A percentile compares a stretch with the other conserved stretches of the same genome.
These are phyloP conservation scores for Yamadazyma friedrichii DNA, from an alignment of 1,139 yeast species.

Conservation along the genomic window DNA sequence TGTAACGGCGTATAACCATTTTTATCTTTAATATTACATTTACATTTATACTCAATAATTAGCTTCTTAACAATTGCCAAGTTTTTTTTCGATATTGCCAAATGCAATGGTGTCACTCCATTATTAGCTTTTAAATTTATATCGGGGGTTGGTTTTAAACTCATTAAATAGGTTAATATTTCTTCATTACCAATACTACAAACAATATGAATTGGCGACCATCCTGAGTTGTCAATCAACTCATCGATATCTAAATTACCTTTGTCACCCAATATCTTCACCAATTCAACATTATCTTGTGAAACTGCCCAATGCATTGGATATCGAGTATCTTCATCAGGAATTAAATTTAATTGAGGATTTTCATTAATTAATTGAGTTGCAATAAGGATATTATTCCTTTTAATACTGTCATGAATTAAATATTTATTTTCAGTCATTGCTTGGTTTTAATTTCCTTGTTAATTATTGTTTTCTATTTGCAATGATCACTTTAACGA, in stretches of 20 bases:
- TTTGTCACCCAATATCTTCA: conserved; percentile 19
- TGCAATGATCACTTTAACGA: no score
- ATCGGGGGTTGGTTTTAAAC: conserved; percentile 30
- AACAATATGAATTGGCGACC: conserved; percentile 88
- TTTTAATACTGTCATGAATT: conserved; percentile 61
- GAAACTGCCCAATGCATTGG: conserved; percentile 92
- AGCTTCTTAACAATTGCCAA: conserved; percentile 50
- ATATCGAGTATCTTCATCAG: conserved; percentile 76
- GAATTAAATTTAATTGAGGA: conserved; percentile 43
- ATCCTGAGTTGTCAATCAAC: conserved; percentile 68
- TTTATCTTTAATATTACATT: conserved; percentile 64
- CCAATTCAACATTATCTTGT: conserved; percentile 53
- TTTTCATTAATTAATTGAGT: conserved; percentile 45
- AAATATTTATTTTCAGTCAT: conserved; percentile 19
- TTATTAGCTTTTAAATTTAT: conserved; percentile 52
- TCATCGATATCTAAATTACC: conserved; percentile 62
- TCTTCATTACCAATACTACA: conserved; percentile 67
- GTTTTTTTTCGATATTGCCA: conserved; percentile 73
- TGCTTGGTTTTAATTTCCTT: no score
- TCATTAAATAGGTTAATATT: conserved; percentile 43
- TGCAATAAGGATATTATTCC: conserved; percentile 50
- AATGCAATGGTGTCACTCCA: conserved; percentile 75
- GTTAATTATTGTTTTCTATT: background rate
- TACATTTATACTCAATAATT: conserved; percentile 52
- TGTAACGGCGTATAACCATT: conserved; percentile 69